Evolutionary conservation across 129 eudicot genomes (phyloP).

Genomic region (Artemisia tridentata): DNA sequence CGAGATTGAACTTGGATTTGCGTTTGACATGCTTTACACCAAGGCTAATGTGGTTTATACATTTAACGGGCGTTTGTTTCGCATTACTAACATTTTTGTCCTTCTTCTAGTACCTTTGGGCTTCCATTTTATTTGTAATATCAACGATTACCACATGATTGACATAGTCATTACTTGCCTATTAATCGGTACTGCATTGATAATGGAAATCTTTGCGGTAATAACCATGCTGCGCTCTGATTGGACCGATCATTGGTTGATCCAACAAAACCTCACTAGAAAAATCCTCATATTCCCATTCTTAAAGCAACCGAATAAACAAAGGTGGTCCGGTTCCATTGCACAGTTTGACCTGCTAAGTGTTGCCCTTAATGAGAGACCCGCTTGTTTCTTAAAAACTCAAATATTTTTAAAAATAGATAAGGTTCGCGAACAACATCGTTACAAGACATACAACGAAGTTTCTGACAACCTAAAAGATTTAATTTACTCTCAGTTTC

Average conservation of each 20-base stretch:
- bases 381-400: constrained; percentile 15
- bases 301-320: constrained; percentile 19
- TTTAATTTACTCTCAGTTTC: constrained; percentile 29
- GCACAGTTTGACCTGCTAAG: constrained; percentile 47
- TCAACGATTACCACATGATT: constrained; percentile 17
- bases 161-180: constrained; percentile 44
- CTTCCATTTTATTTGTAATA: constrained; percentile 25
- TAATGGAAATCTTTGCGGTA: constrained; percentile 34
- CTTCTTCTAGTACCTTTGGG: constrained; percentile 23
- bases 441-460: constrained; percentile 30
- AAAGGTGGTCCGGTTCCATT: constrained; percentile 53
- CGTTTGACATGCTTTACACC: constrained; percentile 54
- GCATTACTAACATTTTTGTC: constrained; percentile 16
- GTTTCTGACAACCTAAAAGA: constrained; percentile 40
- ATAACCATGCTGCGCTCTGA: constrained; percentile 44
- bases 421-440: constrained; percentile 32
- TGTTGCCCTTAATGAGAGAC: constrained; percentile 37
- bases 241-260: constrained; percentile 46
- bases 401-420: constrained; percentile 32
- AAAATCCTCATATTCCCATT: constrained; percentile 11
- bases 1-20: constrained; percentile 58
- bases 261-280: constrained; percentile 24
- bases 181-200: constrained; percentile 33
- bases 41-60: constrained; percentile 47
- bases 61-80: constrained; percentile 31